Conservation (phyloP, 2,329 filamentous ascomycete genomes). For the Alternaria brassicae region DNA sequence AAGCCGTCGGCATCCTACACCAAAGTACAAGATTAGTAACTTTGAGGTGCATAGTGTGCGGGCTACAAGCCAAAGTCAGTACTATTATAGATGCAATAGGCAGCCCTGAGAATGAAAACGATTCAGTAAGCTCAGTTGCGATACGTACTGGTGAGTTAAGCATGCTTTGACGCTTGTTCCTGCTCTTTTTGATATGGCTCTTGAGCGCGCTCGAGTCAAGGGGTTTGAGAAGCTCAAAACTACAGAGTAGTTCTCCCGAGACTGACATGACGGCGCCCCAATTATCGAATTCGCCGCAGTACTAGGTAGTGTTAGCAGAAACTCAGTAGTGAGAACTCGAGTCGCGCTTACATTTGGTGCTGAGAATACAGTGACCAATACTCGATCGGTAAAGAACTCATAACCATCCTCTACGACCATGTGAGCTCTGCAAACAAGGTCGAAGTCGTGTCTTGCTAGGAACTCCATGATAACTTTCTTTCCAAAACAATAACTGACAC, state of each 20-base stretch:
- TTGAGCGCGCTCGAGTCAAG: conserved; percentile 95
- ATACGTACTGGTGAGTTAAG: conserved; percentile 90
- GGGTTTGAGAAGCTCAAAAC: conserved; percentile 95
- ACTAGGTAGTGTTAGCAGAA: conserved; percentile 61
- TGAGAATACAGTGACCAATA: conserved; percentile 95
- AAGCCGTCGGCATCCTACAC: conserved; percentile 32
- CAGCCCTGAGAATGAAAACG: conserved; percentile 30
- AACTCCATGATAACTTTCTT: conserved; percentile 99
- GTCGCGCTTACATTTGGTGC: conserved; percentile 85
- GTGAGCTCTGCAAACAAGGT: conserved; percentile 94
- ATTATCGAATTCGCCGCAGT: conserved; percentile 98
- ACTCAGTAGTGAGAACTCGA: neutral
- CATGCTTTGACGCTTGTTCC: conserved; percentile 93
- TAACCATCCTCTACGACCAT: conserved; percentile 99
- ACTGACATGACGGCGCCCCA: conserved; percentile 99
- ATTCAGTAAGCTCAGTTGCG: conserved; percentile 22
- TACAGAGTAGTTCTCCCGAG: conserved; percentile 89
- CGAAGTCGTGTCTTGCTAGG: conserved; percentile 91
- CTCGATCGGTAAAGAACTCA: conserved; percentile 96
- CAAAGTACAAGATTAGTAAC: conserved; percentile 52
- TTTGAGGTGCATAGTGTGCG: conserved; percentile 60
- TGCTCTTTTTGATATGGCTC: conserved; percentile 98
- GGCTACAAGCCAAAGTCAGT: conserved; percentile 51
- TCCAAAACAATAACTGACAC: conserved; percentile 97
- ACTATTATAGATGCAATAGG: conserved; percentile 34